Evolutionary conservation across 176 grass and related monocot species (phyloP).

Genomic region (Tuctoria greenei): DNA sequence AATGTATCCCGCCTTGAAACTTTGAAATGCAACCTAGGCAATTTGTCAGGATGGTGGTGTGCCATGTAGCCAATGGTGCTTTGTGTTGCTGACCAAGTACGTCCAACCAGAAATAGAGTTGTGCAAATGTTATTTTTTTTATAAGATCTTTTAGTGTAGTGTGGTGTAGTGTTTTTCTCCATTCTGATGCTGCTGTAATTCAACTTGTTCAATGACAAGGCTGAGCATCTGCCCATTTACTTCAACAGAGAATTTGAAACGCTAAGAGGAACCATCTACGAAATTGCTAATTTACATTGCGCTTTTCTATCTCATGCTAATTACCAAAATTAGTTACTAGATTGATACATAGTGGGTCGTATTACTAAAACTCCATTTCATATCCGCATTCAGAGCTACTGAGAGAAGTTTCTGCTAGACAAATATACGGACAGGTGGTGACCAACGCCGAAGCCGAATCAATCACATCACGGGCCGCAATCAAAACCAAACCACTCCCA

Average conservation of each 20-base stretch:
- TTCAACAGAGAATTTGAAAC: not conserved
- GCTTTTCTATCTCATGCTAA: not conserved
- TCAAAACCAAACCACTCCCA: not conserved
- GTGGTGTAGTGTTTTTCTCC: not conserved
- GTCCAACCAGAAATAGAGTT: not conserved
- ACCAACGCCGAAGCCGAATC: not conserved
- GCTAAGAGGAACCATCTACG: not conserved
- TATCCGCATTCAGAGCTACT: not conserved
- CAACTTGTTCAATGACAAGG: not conserved
- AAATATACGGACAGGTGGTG: conserved; percentile 37
- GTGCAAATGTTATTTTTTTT: not conserved
- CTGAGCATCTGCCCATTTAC: not conserved
- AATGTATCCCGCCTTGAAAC: not conserved
- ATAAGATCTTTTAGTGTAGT: not conserved
- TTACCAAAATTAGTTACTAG: not conserved
- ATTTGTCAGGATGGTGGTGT: not conserved
- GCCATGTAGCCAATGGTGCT: not conserved
- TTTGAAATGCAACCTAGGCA: not conserved
- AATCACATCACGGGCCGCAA: not conserved
- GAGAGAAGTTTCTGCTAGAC: not conserved
- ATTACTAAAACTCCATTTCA: not conserved
- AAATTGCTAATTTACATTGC: not conserved
- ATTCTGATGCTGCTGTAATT: not conserved
- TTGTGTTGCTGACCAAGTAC: not conserved
- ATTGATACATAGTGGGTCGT: not conserved